phyloP scores from a whole-genome alignment of 768 basidiomycete genomes.

The Pleurotus citrinopileatus region DNA sequence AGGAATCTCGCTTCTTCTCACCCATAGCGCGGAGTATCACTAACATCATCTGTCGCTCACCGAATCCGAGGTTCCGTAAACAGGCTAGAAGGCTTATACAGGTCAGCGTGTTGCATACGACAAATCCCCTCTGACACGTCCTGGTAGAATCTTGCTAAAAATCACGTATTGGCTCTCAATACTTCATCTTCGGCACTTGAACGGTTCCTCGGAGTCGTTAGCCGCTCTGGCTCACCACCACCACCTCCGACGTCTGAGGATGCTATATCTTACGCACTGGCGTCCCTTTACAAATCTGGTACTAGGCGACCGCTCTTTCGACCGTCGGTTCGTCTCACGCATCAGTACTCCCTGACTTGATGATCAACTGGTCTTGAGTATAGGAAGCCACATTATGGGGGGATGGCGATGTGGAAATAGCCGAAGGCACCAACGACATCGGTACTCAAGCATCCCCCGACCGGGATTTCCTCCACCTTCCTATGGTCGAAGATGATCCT shows the following conservation, averaged over 20 bases:
- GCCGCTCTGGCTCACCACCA: constrained; percentile 10
- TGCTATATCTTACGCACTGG: constrained; percentile 38
- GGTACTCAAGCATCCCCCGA: background rate
- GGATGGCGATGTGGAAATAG: background rate
- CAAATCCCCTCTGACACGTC: constrained; percentile 1
- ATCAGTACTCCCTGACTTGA: background rate
- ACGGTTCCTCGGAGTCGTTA: constrained; percentile 20
- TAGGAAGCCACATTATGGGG: background rate
- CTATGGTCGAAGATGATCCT: background rate
- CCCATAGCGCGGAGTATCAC: constrained; percentile 49
- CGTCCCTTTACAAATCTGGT: constrained; percentile 38
- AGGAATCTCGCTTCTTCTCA: constrained; percentile 46
- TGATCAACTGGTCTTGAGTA: background rate
- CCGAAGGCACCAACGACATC: background rate
- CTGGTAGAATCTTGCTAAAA: constrained; percentile 25
- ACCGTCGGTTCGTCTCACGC: background rate
- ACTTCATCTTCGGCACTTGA: constrained; percentile 26
- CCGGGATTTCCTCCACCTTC: background rate
- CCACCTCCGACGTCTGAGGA: constrained; percentile 29
- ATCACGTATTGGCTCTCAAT: constrained; percentile 22
- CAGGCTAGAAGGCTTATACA: constrained; percentile 47
- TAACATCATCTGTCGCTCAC: constrained; percentile 52
- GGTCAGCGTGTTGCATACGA: background rate
- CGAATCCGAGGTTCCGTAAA: constrained; percentile 41
- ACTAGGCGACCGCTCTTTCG: constrained; percentile 29